phyloP scores from a whole-genome alignment of 2,329 filamentous ascomycete genomes.

The Ophiostoma perfectum region DNA sequence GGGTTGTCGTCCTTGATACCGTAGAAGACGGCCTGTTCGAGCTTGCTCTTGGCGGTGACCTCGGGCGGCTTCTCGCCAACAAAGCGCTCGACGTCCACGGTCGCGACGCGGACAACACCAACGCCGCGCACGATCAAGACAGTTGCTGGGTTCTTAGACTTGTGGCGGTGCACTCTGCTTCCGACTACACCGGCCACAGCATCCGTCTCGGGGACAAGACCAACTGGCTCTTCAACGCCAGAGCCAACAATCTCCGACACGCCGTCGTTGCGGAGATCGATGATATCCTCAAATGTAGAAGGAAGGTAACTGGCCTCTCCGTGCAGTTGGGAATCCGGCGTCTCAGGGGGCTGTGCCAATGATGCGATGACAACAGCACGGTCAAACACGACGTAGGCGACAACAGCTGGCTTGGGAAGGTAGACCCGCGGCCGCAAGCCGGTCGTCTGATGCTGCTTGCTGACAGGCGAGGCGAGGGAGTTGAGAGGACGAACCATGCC shows the following conservation, averaged over 20 bases:
- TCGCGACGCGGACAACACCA: constrained; percentile 55
- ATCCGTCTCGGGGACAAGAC: constrained; percentile 32
- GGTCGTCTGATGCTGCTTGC: constrained; percentile 36
- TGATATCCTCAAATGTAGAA: constrained; percentile 74
- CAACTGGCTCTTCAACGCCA: constrained; percentile 56
- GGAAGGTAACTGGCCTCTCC: constrained; percentile 57
- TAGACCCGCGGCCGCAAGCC: constrained; percentile 58
- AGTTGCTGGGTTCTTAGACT: constrained; percentile 57
- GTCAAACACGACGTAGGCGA: constrained; percentile 77
- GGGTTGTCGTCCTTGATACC: constrained; percentile 76
- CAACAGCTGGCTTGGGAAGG: constrained; percentile 70
- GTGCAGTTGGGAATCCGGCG: constrained; percentile 70
- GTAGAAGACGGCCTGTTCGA: constrained; percentile 94
- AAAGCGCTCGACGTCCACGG: constrained; percentile 56
- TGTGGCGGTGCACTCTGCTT: constrained; percentile 45
- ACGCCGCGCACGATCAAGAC: constrained; percentile 58
- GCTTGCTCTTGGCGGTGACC: constrained; percentile 78
- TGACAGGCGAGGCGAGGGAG: constrained; percentile 51
- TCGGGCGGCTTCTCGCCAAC: constrained; percentile 52
- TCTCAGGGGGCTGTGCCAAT: constrained; percentile 60
- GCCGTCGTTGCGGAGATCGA: constrained; percentile 67
- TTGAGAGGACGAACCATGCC: constrained; percentile 63
- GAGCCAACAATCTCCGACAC: constrained; percentile 60
- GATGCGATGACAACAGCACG: constrained; percentile 73
- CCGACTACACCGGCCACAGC: constrained; percentile 15